Base-by-base conservation (phyloP, 495 filamentous ascomycete genomes). In the Staphylotrichum longicolle region DNA sequence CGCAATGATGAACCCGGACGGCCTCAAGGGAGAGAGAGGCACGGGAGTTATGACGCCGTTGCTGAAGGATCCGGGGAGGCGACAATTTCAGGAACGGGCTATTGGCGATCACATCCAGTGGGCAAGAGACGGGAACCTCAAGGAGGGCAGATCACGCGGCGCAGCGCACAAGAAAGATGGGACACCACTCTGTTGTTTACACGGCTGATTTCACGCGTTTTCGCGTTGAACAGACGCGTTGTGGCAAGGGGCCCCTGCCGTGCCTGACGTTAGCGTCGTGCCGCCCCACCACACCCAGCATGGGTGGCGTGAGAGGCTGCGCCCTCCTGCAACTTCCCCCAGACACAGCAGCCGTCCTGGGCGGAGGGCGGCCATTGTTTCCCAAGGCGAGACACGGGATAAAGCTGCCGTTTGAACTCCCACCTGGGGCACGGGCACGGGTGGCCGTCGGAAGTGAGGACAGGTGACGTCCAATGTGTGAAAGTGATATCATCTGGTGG, bases 101-200 rank as follows among this genome's bases (percentile, higher is more conserved):
- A 11, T 49, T 58, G 62, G 27, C 46, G 51, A 65, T 61, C 57
- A 42, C 56, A 62, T 62, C 61, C 58, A 50, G 57, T 50, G 53
- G 52, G 48, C 54, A 51, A 32, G 9, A 57, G 51, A 61, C 27
- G 20, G 44, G 58, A 49, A 39, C 47, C 30, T 14, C 33, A 58
- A 51, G 54, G 47, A 59, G 42, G 60, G 62, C 53, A 63, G 53
- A 63, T 63, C 48, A 64, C 60, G 54, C 60, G 62, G 65, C 58
- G 46, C 50, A 57, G 57, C 48, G 15, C 55, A 49, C 58, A 57
- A 63, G 49, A 63, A 63, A 61, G 57, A 58, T 57, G 58, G 53
- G 51, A 62, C 58, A 42, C n/a, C 41, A 27, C 11, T 32, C 48
- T 68, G 40, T 69, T 69, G 67, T 69, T 69, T 69, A 69, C 63